Percentiles rank a stretch among this genome's conserved stretches.
phyloP scores from a whole-genome alignment of 768 basidiomycete species.

The Leccinum imitatum region DNA sequence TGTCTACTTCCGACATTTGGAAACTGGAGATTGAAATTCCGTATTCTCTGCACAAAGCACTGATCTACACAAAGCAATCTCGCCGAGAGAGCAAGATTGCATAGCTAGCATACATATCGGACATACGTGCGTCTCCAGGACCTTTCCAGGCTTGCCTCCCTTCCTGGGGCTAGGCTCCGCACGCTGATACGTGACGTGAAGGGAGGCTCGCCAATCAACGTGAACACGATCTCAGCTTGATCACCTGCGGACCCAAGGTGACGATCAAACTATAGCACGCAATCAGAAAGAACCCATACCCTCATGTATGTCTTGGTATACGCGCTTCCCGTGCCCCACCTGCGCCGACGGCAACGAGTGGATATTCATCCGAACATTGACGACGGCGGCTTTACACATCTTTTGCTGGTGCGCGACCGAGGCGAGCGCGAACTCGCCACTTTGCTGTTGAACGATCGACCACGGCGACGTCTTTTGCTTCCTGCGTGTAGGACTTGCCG shows the following conservation, averaged over 20 bases:
- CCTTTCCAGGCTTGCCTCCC: constrained; percentile 67
- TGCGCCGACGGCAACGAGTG: constrained; percentile 86
- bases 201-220: constrained; percentile 86
- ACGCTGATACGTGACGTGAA: constrained; percentile 93
- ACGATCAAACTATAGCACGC: not conserved
- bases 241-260: constrained; percentile 52
- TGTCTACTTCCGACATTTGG: too few species aligned
- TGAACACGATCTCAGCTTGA: constrained; percentile 92
- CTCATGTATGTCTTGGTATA: constrained; percentile 87
- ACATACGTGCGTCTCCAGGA: constrained; percentile 74
- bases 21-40: too few species aligned
- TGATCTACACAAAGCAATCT: too few species aligned
- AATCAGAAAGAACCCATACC: constrained; percentile 41
- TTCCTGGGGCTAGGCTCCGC: constrained; percentile 69
- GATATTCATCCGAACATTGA: constrained; percentile 70
- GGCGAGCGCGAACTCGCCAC: constrained; percentile 81
- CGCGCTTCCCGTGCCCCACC: constrained; percentile 80
- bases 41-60: too few species aligned
- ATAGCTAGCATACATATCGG: too few species aligned
- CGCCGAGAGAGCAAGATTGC: too few species aligned
- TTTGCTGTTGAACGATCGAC: constrained; percentile 76
- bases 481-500: constrained; percentile 68
- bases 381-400: constrained; percentile 82
- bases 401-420: constrained; percentile 93
- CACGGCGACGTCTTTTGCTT: constrained; percentile 78